Base-by-base conservation (phyloP, 2,329 filamentous ascomycete genomes). In the Ascochyta fabae region DNA sequence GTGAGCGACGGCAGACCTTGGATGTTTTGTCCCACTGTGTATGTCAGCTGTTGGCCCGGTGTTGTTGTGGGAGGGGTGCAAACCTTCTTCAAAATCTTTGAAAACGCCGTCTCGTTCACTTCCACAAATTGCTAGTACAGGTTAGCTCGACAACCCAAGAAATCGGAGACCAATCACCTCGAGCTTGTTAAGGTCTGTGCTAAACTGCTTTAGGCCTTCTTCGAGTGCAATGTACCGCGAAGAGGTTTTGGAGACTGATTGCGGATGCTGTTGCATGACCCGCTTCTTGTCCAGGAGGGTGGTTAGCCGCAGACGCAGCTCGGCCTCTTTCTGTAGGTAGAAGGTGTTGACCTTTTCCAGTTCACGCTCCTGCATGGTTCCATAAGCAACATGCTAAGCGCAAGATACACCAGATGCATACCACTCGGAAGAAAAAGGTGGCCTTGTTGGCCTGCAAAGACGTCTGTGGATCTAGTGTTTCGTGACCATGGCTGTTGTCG, bases 291-390 rank as follows among this genome's bases (percentile, higher is more conserved):
- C 95, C 58, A 96, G 83, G 26, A 99, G 83, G 1, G 94, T 97
- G 74, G 92, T 91, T 53, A 99, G 84, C 10, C 95, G 90, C 50
- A 98, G 86, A 77, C 96, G 96, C 76, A 57, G 48, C 79, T 99
- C 95, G 48, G 92, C 93, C 79, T 99, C 95, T 75, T 99, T 99
- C 75, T 98, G 95, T 33, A 98, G 79, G 75, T 99, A 99, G 77
- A 97, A 97, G 13, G 88, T 91, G 78, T 99, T 99, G 78, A 99
- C 95, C 77, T 98, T 99, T 77, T 98, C 95, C 51, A 99, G 86
- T 77, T 99, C 95, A 68, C 95, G 88, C 83, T 99, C 95, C 92
- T 96, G 45, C 33, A 31, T 5, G 29, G 29, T 38, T 24, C 43
- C 35, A 51, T 56, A n/a, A 56, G 53, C 26, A 51, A 36, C 24